Percentiles rank a stretch among this genome's conserved stretches.
Evolutionary conservation across 208 protist genomes (phyloP).

Genomic region (Novymonas esmeraldas): DNA sequence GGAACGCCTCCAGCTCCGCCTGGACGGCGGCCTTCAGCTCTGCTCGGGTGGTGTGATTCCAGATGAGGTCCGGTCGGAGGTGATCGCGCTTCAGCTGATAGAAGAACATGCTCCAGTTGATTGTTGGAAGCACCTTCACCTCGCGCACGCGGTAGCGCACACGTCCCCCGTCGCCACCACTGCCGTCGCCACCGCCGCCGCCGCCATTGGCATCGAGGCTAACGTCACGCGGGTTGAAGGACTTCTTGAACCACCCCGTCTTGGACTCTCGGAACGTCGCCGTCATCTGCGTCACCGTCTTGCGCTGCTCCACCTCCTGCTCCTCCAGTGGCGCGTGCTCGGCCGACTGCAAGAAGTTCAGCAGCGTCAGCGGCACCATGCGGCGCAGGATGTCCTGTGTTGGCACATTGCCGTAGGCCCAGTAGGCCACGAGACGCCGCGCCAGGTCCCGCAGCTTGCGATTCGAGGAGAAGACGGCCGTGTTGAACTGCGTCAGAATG

Average conservation of each 20-base stretch:
- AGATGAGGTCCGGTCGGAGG: slow-evolving; percentile 91
- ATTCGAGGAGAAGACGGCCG: slow-evolving; percentile 71
- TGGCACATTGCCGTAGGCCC: slow-evolving; percentile 76
- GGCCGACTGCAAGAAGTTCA: slow-evolving; percentile 83
- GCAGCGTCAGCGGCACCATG: slow-evolving; percentile 86
- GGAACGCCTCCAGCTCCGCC: slow-evolving; percentile 77
- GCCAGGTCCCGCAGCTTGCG: slow-evolving; percentile 78
- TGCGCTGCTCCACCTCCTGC: slow-evolving; percentile 51
- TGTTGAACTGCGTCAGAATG: slow-evolving; percentile 88
- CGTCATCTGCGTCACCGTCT: slow-evolving; percentile 65
- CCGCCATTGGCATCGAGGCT: slow-evolving; percentile 20
- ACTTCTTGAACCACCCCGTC: slow-evolving; percentile 81
- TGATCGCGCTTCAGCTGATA: slow-evolving; percentile 87
- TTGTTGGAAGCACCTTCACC: slow-evolving; percentile 55
- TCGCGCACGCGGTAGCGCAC: slow-evolving; percentile 44
- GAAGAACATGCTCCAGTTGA: slow-evolving; percentile 95
- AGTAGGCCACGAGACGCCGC: slow-evolving; percentile 84
- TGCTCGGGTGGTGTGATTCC: slow-evolving; percentile 92
- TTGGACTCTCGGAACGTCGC: slow-evolving; percentile 58
- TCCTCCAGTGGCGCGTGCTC: slow-evolving; percentile 61
- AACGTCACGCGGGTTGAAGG: slow-evolving; percentile 63
- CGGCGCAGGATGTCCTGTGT: slow-evolving; percentile 88
- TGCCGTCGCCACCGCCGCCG: neutral
- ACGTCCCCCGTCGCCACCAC: slow-evolving; percentile 20
- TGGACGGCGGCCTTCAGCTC: slow-evolving; percentile 90